A percentile compares a stretch with the other conserved stretches of the same genome.
Evolutionary conservation across 2,329 filamentous ascomycete genomes (phyloP).

Genomic region (Calonectria pauciramosa): DNA sequence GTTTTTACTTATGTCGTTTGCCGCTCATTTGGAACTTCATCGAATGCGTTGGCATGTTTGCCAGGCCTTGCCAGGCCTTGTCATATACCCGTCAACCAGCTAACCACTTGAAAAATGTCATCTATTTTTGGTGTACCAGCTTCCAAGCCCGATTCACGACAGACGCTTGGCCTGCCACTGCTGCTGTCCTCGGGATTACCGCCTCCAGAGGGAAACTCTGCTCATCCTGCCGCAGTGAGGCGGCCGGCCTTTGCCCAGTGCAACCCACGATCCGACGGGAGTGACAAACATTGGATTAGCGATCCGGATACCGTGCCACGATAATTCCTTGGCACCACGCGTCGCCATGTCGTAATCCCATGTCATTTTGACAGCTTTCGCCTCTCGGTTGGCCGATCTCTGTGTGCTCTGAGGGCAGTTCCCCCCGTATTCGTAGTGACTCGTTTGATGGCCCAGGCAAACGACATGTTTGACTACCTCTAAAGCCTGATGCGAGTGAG

Average conservation of each 20-base stretch:
- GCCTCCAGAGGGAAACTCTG: neutral
- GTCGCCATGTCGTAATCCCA: slow-evolving; percentile 36
- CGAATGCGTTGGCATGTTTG: neutral
- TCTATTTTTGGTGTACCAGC: slow-evolving; percentile 18
- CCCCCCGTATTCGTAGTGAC: neutral
- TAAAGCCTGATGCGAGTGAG: neutral
- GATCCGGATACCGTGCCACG: slow-evolving; percentile 33
- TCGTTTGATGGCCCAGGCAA: neutral
- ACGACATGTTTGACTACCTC: neutral
- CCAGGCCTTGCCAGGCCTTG: neutral
- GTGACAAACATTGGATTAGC: slow-evolving; percentile 43
- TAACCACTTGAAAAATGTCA: neutral
- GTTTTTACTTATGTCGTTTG: neutral
- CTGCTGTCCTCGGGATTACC: neutral
- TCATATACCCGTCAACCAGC: neutral
- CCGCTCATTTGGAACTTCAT: neutral
- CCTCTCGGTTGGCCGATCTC: neutral
- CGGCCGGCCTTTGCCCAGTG: slow-evolving; percentile 19
- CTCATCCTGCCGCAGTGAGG: slow-evolving; percentile 5
- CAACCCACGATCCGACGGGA: slow-evolving; percentile 32
- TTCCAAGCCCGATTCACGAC: neutral
- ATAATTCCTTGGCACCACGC: slow-evolving; percentile 30
- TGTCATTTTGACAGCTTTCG: slow-evolving; percentile 35
- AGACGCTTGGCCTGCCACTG: slow-evolving; percentile 1
- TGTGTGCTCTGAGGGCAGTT: neutral